Percentiles rank a stretch among this genome's conserved stretches.
phyloP scores from a whole-genome alignment of 2,329 filamentous ascomycete genomes.

The Teratosphaeriaceae sp. region DNA sequence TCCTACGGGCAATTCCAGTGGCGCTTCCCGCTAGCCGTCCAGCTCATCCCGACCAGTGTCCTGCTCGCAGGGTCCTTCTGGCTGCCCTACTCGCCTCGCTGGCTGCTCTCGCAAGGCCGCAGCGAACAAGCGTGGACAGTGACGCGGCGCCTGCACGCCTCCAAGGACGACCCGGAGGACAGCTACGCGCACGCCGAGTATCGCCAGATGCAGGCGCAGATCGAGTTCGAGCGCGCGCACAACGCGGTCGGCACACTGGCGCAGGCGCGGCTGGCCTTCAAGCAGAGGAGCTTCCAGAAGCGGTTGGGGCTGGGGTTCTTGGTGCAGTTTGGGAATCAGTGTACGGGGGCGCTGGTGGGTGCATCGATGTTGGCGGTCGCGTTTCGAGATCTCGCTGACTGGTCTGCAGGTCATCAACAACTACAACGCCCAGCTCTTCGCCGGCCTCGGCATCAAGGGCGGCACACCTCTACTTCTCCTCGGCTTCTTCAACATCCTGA shows the following conservation, averaged over 20 bases:
- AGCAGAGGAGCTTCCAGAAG: conserved; percentile 5
- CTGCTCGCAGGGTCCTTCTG: conserved; percentile 32
- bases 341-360: conserved; percentile 5
- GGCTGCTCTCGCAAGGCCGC: conserved; percentile 38
- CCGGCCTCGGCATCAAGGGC: conserved; percentile 28
- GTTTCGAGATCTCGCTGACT: no score
- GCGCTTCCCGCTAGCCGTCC: conserved; percentile 63
- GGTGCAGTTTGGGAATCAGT: conserved; percentile 8
- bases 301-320: conserved; percentile 5
- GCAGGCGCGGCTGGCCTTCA: conserved; percentile 4
- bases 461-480: conserved; percentile 37
- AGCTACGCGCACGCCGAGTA: conserved; percentile 1
- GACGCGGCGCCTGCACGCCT: conserved; percentile 35
- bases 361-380: no score
- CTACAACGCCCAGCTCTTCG: conserved; percentile 19
- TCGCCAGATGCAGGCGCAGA: conserved; percentile 5
- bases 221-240: conserved; percentile 4
- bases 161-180: conserved; percentile 1
- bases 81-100: conserved; percentile 38
- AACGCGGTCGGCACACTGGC: conserved; percentile 6
- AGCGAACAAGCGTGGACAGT: conserved; percentile 33
- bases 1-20: conserved; percentile 23
- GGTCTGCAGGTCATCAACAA: no score
- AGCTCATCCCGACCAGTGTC: conserved; percentile 45
- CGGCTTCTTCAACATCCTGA: conserved; percentile 34